phyloP scores from a whole-genome alignment of 2,329 filamentous ascomycete species.

The Cercospora zeae-maydis region DNA sequence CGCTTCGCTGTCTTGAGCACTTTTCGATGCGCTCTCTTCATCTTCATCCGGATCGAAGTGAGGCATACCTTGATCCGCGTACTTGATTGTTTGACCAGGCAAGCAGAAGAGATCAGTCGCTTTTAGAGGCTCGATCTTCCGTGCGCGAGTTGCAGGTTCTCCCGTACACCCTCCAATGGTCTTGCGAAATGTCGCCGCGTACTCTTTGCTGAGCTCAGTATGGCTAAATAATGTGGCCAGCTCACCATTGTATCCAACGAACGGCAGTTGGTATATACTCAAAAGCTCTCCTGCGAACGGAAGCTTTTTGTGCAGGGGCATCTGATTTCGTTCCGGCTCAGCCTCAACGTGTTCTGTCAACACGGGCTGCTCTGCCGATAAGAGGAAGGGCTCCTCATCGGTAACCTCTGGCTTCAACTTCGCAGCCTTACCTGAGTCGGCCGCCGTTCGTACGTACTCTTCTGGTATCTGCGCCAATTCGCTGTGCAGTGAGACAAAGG shows the following conservation, averaged over 20 bases:
- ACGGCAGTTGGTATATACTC: constrained; percentile 50
- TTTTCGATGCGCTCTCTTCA: constrained; percentile 5
- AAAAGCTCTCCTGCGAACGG: constrained; percentile 49
- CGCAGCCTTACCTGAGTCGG: constrained; percentile 8
- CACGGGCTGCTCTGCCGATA: constrained; percentile 26
- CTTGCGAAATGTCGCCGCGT: constrained; percentile 57
- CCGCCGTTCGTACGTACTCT: constrained; percentile 46
- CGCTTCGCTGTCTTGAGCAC: constrained; percentile 10
- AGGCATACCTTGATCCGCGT: constrained; percentile 21
- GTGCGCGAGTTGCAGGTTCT: constrained; percentile 36
- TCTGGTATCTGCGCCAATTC: constrained; percentile 73
- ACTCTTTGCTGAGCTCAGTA: constrained; percentile 49
- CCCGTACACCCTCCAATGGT: constrained; percentile 64
- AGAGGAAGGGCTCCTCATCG: constrained; percentile 39
- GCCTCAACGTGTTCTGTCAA: constrained; percentile 40
- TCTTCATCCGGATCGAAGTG: not conserved
- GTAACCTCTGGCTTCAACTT: not conserved
- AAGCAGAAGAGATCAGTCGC: constrained; percentile 66
- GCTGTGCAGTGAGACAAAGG: constrained; percentile 70
- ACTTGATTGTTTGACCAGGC: constrained; percentile 28
- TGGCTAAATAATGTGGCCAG: constrained; percentile 41
- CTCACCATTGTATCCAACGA: constrained; percentile 63
- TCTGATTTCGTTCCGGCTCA: constrained; percentile 43
- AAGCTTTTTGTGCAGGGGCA: constrained; percentile 45
- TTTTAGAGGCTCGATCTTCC: constrained; percentile 34